These are phyloP conservation scores for Neobulgaria alba DNA, from an alignment of 2,329 filamentous ascomycete genomes.

Conservation along the genomic window DNA sequence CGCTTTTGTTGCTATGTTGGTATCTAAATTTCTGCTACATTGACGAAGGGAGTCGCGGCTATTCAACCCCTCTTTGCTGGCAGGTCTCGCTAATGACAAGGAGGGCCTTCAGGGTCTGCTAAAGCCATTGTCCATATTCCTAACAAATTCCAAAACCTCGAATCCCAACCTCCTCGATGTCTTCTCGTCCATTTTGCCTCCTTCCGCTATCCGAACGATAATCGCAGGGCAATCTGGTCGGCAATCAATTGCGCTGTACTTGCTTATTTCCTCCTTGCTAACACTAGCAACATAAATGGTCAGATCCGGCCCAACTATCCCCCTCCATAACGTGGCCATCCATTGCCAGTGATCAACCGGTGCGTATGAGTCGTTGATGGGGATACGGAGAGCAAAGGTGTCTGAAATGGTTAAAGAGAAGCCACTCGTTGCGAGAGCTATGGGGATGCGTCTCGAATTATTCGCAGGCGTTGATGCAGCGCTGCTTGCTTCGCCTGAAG, in stretches of 20 bases:
- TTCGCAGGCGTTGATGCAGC: slow-evolving; percentile 3
- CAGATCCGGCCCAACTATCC: slow-evolving; percentile 72
- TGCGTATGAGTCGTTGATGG: slow-evolving; percentile 68
- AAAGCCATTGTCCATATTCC: slow-evolving; percentile 18
- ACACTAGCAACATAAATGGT: slow-evolving; percentile 54
- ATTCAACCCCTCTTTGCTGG: too few species aligned
- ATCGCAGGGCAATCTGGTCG: slow-evolving; percentile 43
- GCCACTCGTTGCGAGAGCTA: slow-evolving; percentile 67
- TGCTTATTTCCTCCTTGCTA: slow-evolving; percentile 30
- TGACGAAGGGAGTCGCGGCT: too few species aligned
- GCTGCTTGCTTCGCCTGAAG: slow-evolving; percentile 4
- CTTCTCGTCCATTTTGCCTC: slow-evolving; percentile 51
- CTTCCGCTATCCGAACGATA: slow-evolving; percentile 40
- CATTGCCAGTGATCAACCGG: slow-evolving; percentile 94
- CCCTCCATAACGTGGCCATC: slow-evolving; percentile 91
- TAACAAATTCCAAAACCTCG: slow-evolving; percentile 78
- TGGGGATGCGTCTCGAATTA: slow-evolving; percentile 42
- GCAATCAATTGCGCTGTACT: slow-evolving; percentile 47
- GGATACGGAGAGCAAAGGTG: slow-evolving; percentile 61
- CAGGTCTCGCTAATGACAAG: background rate
- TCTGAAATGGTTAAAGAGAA: slow-evolving; percentile 78
- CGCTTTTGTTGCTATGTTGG: too few species aligned
- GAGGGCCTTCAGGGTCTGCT: background rate
- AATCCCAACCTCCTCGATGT: slow-evolving; percentile 70
- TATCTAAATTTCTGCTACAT: too few species aligned